A percentile compares a stretch with the other conserved stretches of the same genome.
These are phyloP conservation scores for Pseudisothecium myosuroides DNA, from an alignment of 225 moss, liverwort and hornwort genomes.

Conservation along the genomic window DNA sequence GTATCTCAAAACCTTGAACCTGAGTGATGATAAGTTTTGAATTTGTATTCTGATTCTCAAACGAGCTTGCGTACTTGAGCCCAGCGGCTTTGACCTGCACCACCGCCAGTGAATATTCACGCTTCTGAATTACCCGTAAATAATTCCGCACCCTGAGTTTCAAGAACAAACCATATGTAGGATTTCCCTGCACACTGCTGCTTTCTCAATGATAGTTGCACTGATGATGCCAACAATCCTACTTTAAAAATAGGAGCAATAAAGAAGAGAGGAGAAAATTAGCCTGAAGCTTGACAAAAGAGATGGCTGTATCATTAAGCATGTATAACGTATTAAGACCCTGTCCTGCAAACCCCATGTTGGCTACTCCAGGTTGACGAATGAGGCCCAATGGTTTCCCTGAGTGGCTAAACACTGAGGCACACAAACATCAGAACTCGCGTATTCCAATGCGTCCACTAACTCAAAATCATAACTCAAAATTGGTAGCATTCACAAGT, in stretches of 20 bases:
- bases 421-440: not conserved
- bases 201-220: not conserved
- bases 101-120: not conserved
- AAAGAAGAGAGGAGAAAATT: not conserved
- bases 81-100: not conserved
- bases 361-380: constrained; percentile 13
- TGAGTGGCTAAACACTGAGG: constrained; percentile 17
- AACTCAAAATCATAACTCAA: not conserved
- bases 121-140: not conserved
- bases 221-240: not conserved
- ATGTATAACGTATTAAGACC: constrained; percentile 31
- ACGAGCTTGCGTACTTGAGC: not conserved
- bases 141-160: not conserved
- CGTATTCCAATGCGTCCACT: not conserved
- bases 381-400: constrained; percentile 41
- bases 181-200: not conserved
- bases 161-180: not conserved
- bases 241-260: not conserved
- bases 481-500: not conserved
- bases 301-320: constrained; percentile 22
- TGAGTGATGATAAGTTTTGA: not conserved
- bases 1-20: not conserved
- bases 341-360: constrained; percentile 36
- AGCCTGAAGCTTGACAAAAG: constrained; percentile 28
- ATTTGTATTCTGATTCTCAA: not conserved